A percentile compares a stretch with the other conserved stretches of the same genome.
Conservation (phyloP, 2,329 filamentous ascomycete genomes). For the Eutypella sp. region DNA sequence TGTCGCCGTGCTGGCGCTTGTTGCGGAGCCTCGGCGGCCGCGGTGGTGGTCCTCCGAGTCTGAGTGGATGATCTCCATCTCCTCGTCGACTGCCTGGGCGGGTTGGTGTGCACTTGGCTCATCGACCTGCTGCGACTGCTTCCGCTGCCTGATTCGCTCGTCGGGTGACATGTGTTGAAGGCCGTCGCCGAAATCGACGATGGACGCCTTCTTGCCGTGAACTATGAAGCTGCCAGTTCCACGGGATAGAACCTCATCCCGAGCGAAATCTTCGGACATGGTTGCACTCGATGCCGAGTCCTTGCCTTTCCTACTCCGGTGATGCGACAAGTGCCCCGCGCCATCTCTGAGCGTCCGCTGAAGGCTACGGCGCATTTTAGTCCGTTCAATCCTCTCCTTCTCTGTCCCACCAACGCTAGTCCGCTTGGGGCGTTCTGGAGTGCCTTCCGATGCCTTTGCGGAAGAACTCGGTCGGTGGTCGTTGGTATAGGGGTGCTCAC, state of each 20-base stretch:
- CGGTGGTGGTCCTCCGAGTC: constrained; percentile 34
- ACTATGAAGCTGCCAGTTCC: constrained; percentile 88
- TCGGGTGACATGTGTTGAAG: constrained; percentile 74
- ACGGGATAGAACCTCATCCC: constrained; percentile 68
- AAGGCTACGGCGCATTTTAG: constrained; percentile 75
- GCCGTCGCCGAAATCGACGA: constrained; percentile 94
- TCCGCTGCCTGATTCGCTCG: constrained; percentile 64
- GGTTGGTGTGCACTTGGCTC: constrained; percentile 30
- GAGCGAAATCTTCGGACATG: constrained; percentile 43
- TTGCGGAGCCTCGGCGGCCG: constrained; percentile 55
- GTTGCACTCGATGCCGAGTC: constrained; percentile 61
- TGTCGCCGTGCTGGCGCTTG: constrained; percentile 63
- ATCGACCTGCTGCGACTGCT: constrained; percentile 40
- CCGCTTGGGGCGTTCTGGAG: constrained; percentile 32
- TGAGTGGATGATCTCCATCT: constrained; percentile 49
- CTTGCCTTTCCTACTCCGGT: constrained; percentile 71
- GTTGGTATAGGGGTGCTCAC: constrained; percentile 33
- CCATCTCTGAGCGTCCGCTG: constrained; percentile 86
- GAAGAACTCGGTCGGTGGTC: constrained; percentile 38
- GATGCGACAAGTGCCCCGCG: constrained; percentile 59
- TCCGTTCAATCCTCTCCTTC: constrained; percentile 50
- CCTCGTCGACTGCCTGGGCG: constrained; percentile 34
- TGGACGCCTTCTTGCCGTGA: constrained; percentile 95
- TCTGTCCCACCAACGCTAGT: constrained; percentile 29
- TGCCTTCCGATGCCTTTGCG: constrained; percentile 36